These are phyloP conservation scores for Lepidopterella palustris DNA, from an alignment of 495 filamentous ascomycete species.

Conservation along the genomic window DNA sequence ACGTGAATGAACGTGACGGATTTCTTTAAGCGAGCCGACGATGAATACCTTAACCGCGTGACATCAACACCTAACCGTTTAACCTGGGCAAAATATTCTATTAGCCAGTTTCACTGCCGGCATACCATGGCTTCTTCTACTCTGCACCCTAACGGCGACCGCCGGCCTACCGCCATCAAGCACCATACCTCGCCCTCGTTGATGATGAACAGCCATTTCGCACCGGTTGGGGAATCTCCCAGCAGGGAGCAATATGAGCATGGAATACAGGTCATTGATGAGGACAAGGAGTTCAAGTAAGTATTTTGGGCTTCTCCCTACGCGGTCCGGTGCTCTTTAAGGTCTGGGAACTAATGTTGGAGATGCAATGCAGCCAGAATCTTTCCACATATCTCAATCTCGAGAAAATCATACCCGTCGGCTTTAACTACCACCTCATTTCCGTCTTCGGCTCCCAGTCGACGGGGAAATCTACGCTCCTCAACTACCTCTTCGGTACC, in stretches of 20 bases:
- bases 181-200: constrained; percentile 46
- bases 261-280: constrained; percentile 94
- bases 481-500: constrained; percentile 94
- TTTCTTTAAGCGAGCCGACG: constrained; percentile 15
- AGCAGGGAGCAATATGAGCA: constrained; percentile 70
- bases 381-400: constrained; percentile 72
- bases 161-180: constrained; percentile 22
- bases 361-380: constrained; percentile 52
- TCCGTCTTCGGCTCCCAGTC: constrained; percentile 98
- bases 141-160: constrained; percentile 23
- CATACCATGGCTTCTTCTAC: constrained; percentile 7
- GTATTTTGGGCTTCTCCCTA: constrained; percentile 25
- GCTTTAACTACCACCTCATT: constrained; percentile 98
- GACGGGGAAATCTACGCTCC: constrained; percentile 93
- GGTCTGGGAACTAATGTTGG: constrained; percentile 7
- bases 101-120: not conserved
- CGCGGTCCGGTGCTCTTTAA: constrained; percentile 8
- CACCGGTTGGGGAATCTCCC: constrained; percentile 62
- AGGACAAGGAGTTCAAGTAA: constrained; percentile 94
- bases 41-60: constrained; percentile 20
- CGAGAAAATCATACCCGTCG: constrained; percentile 72
- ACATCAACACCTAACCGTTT: constrained; percentile 25
- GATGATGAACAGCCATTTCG: constrained; percentile 87
- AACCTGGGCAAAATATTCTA: constrained; percentile 15
- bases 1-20: not conserved